These are phyloP conservation scores for Pythium sukuiense DNA, from an alignment of 352 stramenopile species.

Conservation along the genomic window DNA sequence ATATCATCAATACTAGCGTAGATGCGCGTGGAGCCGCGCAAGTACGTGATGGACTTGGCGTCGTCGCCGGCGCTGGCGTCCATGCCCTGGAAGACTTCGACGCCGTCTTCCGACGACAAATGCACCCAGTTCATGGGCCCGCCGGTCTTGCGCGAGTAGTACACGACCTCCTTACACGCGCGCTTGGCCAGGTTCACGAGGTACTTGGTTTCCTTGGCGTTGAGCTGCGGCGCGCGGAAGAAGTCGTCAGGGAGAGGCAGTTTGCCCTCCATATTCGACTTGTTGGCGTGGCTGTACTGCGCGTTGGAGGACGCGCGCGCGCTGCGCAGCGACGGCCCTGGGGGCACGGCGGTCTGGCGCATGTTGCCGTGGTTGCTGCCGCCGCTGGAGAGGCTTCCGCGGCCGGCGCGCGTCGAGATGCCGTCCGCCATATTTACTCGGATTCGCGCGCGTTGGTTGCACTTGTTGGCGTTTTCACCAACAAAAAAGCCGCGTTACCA, in stretches of 20 bases:
- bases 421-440: not conserved
- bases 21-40: constrained; percentile 67
- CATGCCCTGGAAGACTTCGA: constrained; percentile 77
- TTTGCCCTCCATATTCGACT: constrained; percentile 22
- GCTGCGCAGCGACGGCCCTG: not conserved
- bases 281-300: not conserved
- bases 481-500: not conserved
- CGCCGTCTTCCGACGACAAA: constrained; percentile 61
- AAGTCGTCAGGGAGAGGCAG: constrained; percentile 71
- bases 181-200: constrained; percentile 69
- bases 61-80: constrained; percentile 37
- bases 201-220: constrained; percentile 63
- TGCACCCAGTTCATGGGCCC: constrained; percentile 82
- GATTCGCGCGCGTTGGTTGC: not conserved
- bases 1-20: constrained; percentile 81
- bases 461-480: constrained; percentile 1
- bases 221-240: constrained; percentile 64
- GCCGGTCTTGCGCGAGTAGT: constrained; percentile 66
- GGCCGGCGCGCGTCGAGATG: constrained; percentile 9
- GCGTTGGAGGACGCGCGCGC: not conserved
- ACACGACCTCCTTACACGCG: constrained; percentile 85
- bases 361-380: constrained; percentile 9
- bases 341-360: not conserved
- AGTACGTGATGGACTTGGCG: constrained; percentile 55
- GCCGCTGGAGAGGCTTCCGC: constrained; percentile 16